Percentiles rank a stretch among this genome's conserved stretches.
Evolutionary conservation across 352 stramenopile species (phyloP).

Genomic region (Globisporangium megalacanthum): DNA sequence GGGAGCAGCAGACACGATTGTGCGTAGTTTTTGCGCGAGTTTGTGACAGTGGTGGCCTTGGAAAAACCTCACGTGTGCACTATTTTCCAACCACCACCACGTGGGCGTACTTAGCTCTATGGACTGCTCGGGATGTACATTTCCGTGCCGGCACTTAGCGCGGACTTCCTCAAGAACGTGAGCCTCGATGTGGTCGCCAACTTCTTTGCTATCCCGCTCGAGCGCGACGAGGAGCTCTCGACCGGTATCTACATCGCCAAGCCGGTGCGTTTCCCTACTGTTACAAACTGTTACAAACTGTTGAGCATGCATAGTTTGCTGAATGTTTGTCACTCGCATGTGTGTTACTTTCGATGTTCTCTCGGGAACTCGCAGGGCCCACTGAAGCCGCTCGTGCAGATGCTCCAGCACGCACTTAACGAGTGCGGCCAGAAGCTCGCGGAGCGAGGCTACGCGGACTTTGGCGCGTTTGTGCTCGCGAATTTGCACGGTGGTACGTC

Average conservation of each 20-base stretch:
- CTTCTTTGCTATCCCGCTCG: slow-evolving; percentile 70
- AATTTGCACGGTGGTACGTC: slow-evolving; percentile 25
- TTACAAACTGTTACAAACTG: too few relatives aligned
- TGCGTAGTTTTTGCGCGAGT: slow-evolving; percentile 12
- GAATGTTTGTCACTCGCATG: too few relatives aligned
- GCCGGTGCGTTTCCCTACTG: slow-evolving; percentile 26
- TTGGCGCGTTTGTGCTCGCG: slow-evolving; percentile 68
- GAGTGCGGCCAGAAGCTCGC: slow-evolving; percentile 52
- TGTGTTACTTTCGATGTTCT: too few relatives aligned
- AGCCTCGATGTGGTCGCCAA: slow-evolving; percentile 60
- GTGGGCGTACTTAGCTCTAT: slow-evolving; percentile 37
- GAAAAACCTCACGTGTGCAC: too few relatives aligned
- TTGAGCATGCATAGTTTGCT: background rate
- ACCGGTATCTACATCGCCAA: slow-evolving; percentile 80
- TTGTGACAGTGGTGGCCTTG: background rate
- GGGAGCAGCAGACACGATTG: slow-evolving; percentile 75
- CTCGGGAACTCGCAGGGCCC: slow-evolving; percentile 31
- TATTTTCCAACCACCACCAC: too few relatives aligned
- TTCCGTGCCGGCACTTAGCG: slow-evolving; percentile 56
- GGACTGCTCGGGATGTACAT: slow-evolving; percentile 87
- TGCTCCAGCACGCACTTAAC: slow-evolving; percentile 53
- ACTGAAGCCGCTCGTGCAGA: slow-evolving; percentile 57
- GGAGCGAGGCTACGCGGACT: slow-evolving; percentile 49
- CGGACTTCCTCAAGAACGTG: slow-evolving; percentile 49
- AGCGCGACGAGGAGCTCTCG: slow-evolving; percentile 67